Base-by-base conservation (phyloP, 805 yeast species). In the Saturnispora bothae region DNA sequence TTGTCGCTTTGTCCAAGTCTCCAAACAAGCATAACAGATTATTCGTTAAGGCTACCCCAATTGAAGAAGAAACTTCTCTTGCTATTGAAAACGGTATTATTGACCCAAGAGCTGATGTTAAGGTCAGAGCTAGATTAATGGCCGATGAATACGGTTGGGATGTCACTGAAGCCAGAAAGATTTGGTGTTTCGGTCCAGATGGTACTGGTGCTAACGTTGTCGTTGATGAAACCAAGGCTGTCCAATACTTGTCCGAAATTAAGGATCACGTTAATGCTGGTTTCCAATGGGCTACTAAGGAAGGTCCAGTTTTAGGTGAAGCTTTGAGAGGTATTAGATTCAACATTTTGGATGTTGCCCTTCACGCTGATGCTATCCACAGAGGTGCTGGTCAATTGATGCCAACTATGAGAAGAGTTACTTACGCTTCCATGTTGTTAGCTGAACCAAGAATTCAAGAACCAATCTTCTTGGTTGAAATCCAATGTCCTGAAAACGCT, bases 111-210 rank as follows among this genome's bases (percentile, higher is more conserved):
- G 97, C 89, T 62, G 98, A 89, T 76, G 76, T 89, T 84, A 89
- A 89, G 80, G 83, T 84, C 59, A 88, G 98, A 78, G 98, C 97
- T 59, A 88, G 97, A 81, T 61, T 84, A 65, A 76, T 89, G 78
- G 97, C 97, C 65, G 97, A 89, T 68, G 95, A 92, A 68, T 92
- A 69, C 81, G 96, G 89, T 57, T 89, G 98, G 98, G 97, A 89
- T 66, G 96, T 92, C 66, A 78, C 96, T 57, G 98, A 89, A 65
- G 98, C 96, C 72, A 88, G 98, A 83, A 89, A 92, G 92, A 92
- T 89, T 65, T 89, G 98, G 98, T 85, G 96, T 83, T 89, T 89
- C 86, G 98, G 98, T 76, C 97, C 98, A 66, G 98, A 89, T 65
- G 96, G 96, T 71, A 79, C 74, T 68, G 98, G 98, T 73, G 88